Conservation (phyloP, 345 rosid genomes). For the Salix purpurea region DNA sequence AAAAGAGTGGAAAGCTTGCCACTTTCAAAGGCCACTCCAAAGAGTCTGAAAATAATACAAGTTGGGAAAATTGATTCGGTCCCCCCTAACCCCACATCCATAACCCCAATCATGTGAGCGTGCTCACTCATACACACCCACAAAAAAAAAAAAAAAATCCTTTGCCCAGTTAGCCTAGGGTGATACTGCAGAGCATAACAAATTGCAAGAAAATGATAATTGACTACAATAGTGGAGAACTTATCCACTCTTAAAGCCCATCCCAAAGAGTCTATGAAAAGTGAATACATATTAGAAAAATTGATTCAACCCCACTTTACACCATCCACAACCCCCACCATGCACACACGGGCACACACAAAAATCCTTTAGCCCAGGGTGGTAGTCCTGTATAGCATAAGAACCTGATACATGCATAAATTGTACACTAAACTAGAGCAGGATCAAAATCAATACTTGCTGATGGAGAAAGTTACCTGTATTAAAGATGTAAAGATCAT, state of each 20-base stretch:
- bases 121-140: no score
- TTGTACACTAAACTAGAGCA: neutral
- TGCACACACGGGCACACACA: neutral
- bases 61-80: no score
- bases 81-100: no score
- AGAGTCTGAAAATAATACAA: neutral
- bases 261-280: no score
- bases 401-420: neutral
- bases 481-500: conserved; percentile 78
- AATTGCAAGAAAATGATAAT: no score
- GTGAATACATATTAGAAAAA: neutral
- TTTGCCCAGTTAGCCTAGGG: no score
- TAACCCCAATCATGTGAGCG: no score
- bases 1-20: neutral
- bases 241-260: no score
- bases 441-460: neutral
- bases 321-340: neutral
- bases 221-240: no score
- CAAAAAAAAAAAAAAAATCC: no score
- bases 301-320: neutral
- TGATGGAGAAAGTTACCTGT: conserved; percentile 50
- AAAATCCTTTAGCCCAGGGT: neutral
- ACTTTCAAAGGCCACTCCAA: neutral
- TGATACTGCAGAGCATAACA: no score
- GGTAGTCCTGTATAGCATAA: neutral